Evolutionary conservation across 1,139 yeast species (phyloP), one percentile per base, ranked within the genome.

Genomic region (Protomyces macrosporus): DNA sequence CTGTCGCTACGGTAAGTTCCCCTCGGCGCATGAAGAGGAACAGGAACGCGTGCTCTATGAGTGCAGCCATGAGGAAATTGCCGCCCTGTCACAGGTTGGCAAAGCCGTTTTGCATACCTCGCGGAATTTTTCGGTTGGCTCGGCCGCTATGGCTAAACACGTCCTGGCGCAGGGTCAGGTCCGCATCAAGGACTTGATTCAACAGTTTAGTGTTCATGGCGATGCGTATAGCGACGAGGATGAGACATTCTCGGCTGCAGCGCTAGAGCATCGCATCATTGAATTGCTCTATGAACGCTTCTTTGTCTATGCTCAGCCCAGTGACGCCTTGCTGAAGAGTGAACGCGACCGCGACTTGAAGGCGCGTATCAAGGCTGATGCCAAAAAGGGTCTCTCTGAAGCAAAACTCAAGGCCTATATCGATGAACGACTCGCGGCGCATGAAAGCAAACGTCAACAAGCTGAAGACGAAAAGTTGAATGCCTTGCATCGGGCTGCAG

Each of bases 111-210:
- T 48, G 36, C 52, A 56, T 32, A 45, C 64, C n/a, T 55, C 65
- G 4, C 45, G 51, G 37, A 53, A 36, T n/a, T 45, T 50, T 16
- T 45, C 62, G 4, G 45, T 51, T n/a, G 60, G 66, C 34, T 77
- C 82, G 36, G 88, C 91, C 0, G 86, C 86, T 67, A 82, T 90
- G 45, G 78, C 88, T n/a, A 90, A 88, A 70, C 89, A 87, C 70
- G 78, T 90, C 58, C 78, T 79, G 70, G 81, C 79, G 60, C 79
- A 79, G 77, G 98, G 82, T 1, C 87, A 86, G 14, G 60, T 55
- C 30, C 48, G 48, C 4, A 51, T 50, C 35, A 37, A 51, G 10
- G 42, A 48, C 7, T 42, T 61, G 16, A 30, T 63, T 16, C 40
- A 33, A 10, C 34, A n/a, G 5, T 61, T 54, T 1, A 37, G 50